Percentiles rank a stretch among this genome's conserved stretches.
These are phyloP conservation scores for Penicillium janthinellum DNA, from an alignment of 2,329 filamentous ascomycete genomes.

Conservation along the genomic window DNA sequence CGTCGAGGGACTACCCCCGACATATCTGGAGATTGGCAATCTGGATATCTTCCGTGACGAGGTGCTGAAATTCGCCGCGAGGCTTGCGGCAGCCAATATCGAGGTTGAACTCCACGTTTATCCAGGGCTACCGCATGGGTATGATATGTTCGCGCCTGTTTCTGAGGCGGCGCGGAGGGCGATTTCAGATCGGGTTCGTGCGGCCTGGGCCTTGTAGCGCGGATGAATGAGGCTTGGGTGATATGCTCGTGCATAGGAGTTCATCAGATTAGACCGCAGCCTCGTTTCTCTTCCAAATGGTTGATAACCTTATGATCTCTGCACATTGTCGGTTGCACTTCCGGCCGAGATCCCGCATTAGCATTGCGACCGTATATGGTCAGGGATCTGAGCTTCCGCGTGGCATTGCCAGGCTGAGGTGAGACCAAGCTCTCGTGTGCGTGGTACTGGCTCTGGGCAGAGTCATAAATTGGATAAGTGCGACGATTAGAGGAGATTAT, in stretches of 20 bases:
- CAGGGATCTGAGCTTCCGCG: background rate
- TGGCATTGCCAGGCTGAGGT: background rate
- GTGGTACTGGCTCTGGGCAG: background rate
- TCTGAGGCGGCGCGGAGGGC: conserved; percentile 18
- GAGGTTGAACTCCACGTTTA: conserved; percentile 49
- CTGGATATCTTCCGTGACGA: conserved; percentile 50
- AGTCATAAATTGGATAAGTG: background rate
- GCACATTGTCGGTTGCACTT: background rate
- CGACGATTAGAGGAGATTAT: background rate
- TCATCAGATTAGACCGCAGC: background rate
- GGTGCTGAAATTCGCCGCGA: conserved; percentile 43
- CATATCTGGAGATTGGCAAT: conserved; percentile 50
- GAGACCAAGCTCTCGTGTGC: background rate
- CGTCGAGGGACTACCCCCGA: conserved; percentile 44
- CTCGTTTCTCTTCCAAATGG: background rate
- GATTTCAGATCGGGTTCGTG: conserved; percentile 19
- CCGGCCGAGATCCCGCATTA: background rate
- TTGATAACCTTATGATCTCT: background rate
- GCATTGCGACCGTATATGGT: background rate
- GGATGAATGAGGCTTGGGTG: background rate
- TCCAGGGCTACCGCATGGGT: conserved; percentile 46
- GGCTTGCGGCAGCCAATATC: conserved; percentile 47
- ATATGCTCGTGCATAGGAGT: background rate
- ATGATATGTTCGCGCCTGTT: conserved; percentile 33
- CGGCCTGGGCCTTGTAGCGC: conserved; percentile 1